Evolutionary conservation across 495 filamentous ascomycete species (phyloP), one percentile per base, ranked within the genome.

Genomic region (Lophiostoma macrostomum): DNA sequence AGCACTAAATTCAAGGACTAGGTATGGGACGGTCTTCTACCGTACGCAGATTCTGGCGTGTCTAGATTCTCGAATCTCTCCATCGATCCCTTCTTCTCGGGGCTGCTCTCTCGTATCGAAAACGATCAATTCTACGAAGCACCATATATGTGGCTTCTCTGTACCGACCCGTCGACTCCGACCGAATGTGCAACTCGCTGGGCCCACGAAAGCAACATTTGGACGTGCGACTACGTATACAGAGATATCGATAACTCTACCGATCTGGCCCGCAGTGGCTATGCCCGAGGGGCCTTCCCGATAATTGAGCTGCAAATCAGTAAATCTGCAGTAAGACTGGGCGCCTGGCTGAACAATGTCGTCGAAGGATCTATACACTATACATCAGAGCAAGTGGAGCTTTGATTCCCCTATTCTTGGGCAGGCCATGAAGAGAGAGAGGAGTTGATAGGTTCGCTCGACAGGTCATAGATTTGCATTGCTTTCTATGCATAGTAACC

Each of bases 301-400:
- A 63, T 69, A 42, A 60, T 69, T 2, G 63, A 68, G 54, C 46
- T 69, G 18, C 67, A 69, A 53, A 62, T 68, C 7, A 64, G 56
- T 42, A 69, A 69, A 53, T 65, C 65, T 0, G 63, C 65, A 16
- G 34, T 66, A 46, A 64, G 71, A 28, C 45, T 72, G 47, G 71
- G 51, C 18, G 66, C 59, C 13, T 72, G 65, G 70, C 57, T 72
- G 32, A 72, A 73, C 29, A 50, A 32, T 19, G 28, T 64, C 18
- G 61, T 55, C 2, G 34, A 35, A 18, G 27, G 5, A 5, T n/a
- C n/a, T n/a, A n/a, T n/a, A n/a, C n/a, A n/a, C n/a, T n/a, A n/a
- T n/a, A n/a, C n/a, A n/a, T n/a, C n/a, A n/a, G n/a, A n/a, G n/a
- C n/a, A n/a, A n/a, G n/a, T n/a, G n/a, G n/a, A n/a, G n/a, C n/a